These are phyloP conservation scores for Oryza officinalis DNA, from an alignment of 176 grass and related monocot species.

Conservation along the genomic window DNA sequence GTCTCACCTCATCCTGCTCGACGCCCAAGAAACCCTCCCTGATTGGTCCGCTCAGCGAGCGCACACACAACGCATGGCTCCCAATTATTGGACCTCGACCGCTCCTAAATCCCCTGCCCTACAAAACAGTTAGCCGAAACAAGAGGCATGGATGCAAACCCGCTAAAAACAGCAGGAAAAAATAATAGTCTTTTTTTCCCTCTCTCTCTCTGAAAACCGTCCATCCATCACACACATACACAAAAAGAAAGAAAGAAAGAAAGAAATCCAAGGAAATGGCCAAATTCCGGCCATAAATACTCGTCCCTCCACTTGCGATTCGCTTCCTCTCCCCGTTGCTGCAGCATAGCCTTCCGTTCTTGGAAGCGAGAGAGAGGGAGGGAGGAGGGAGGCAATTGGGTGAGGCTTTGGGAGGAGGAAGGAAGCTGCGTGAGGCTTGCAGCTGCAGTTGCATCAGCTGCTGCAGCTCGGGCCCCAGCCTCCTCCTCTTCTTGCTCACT, in stretches of 20 bases:
- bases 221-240: background rate
- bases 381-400: constrained; percentile 36
- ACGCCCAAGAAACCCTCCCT: background rate
- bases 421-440: constrained; percentile 37
- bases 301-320: constrained; percentile 18
- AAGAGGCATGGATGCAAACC: background rate
- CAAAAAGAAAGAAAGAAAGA: background rate
- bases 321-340: background rate
- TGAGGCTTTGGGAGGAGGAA: constrained; percentile 36
- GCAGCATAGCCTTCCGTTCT: constrained; percentile 29
- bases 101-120: constrained; percentile 35
- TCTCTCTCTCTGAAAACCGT: background rate
- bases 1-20: background rate
- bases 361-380: constrained; percentile 49
- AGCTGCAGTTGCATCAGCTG: too few species aligned
- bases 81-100: constrained; percentile 47
- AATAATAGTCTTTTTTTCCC: background rate
- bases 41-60: constrained; percentile 4
- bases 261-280: background rate
- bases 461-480: constrained; percentile 24
- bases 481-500: constrained; percentile 33
- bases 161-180: constrained; percentile 33
- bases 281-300: constrained; percentile 35
- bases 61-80: constrained; percentile 24
- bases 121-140: background rate